These are phyloP conservation scores for Penstemon eatonii DNA, from an alignment of 257 asterid genomes.

Conservation along the genomic window DNA sequence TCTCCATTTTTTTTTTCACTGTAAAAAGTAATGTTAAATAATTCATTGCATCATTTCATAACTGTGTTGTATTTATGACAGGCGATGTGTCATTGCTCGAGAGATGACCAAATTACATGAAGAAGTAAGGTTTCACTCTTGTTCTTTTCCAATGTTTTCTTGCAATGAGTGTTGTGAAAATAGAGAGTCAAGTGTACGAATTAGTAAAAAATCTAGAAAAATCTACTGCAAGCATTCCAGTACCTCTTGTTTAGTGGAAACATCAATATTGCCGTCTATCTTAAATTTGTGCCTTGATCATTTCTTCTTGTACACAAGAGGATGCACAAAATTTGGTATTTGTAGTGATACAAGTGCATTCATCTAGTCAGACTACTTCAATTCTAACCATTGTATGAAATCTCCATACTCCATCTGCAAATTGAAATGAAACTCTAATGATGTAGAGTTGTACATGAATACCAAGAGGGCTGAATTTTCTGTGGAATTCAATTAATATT, in stretches of 20 bases:
- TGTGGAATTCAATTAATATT: background rate
- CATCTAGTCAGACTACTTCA: background rate
- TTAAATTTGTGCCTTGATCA: no score
- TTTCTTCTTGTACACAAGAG: no score
- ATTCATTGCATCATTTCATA: background rate
- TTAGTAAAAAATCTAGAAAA: background rate
- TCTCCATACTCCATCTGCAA: background rate
- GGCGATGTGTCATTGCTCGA: conserved; percentile 93
- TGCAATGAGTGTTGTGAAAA: background rate
- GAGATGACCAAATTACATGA: conserved; percentile 95
- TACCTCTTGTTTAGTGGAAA: background rate
- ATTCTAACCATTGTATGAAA: background rate
- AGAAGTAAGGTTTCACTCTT: conserved; percentile 53
- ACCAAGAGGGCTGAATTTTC: background rate
- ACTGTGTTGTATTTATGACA: conserved; percentile 34
- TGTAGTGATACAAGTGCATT: background rate
- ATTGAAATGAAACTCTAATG: background rate
- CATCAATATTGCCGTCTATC: no score
- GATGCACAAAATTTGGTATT: no score
- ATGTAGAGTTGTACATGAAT: background rate
- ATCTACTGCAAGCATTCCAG: background rate
- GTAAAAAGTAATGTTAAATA: background rate
- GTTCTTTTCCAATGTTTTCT: conserved; percentile 19
- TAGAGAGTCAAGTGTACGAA: conserved; percentile 7
- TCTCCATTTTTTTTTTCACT: background rate